Evolutionary conservation across 352 stramenopile genomes (phyloP), one percentile per base, ranked within the genome.

Genomic region (Phytophthora fragariaefolia): DNA sequence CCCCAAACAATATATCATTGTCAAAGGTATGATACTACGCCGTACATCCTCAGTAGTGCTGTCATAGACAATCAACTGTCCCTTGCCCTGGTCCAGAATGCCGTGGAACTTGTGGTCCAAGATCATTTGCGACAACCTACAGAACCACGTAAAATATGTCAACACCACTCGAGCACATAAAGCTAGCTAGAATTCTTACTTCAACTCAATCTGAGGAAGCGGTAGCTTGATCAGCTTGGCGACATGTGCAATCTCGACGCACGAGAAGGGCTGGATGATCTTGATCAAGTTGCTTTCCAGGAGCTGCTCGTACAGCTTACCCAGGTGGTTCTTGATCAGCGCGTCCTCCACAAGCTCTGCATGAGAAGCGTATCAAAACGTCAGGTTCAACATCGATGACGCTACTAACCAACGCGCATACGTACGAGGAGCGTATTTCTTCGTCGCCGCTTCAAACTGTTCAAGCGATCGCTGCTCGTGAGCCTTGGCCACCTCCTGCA

Each of bases 71-170:
- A 99, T 97, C n/a, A 99, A 83, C 70, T 99, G 97, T 26, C 98
- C 98, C 73, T 98, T 98, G 54, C 98, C 98, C 77, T 99, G 98
- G 87, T 99, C 97, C 66, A 99, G 82, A 71, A 99, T 99, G 45
- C 97, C 98, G 57, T 97, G 89, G 74, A 99, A 97, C 75, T 99
- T 99, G 68, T 97, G 96, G 84, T 99, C 98, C 64, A 99, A 77
- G 71, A 99, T 99, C 98, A 99, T 99, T 82, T 99, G 97, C 56
- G 93, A 98, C 23, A 99, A 86, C 82, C 99, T 99, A 52, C 6
- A 12, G 22, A 26, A 50, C n/a, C n/a, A n/a, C n/a, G n/a, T n/a
- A n/a, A 22, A 22, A 42, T 23, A 49, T 12, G 43, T 70, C 32
- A 63, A 47, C 38, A 26, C 6, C 10, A n/a, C 2, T 36, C 30